A percentile compares a stretch with the other conserved stretches of the same genome.
Evolutionary conservation across 768 basidiomycete genomes (phyloP).

Genomic region (Leccinum uliginosum): DNA sequence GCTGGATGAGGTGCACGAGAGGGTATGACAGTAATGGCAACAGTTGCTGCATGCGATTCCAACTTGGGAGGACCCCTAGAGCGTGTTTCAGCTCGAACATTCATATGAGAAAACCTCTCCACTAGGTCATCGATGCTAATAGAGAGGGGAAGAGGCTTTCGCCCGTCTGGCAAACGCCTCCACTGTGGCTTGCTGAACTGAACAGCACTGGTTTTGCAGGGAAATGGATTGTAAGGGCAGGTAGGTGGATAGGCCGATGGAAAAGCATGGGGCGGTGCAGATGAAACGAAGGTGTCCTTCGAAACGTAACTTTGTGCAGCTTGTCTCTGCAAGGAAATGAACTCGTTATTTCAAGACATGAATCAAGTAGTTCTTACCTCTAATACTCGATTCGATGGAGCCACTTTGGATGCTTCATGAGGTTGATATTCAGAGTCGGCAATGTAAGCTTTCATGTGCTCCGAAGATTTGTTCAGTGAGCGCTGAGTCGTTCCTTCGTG

Average conservation of each 20-base stretch:
- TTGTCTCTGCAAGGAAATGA: background rate
- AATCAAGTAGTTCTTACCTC: background rate
- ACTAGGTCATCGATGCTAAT: conserved; percentile 5
- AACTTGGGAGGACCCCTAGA: background rate
- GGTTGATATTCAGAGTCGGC: background rate
- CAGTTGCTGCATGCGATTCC: conserved; percentile 11
- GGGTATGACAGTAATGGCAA: conserved; percentile 15
- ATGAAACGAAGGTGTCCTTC: background rate
- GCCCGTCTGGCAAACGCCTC: background rate
- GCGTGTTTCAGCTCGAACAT: conserved; percentile 8
- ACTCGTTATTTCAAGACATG: background rate
- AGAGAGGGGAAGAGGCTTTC: background rate
- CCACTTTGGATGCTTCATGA: accelerated
- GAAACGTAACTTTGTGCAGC: accelerated
- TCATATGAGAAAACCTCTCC: conserved; percentile 15
- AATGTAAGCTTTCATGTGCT: background rate
- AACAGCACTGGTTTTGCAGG: conserved; percentile 4
- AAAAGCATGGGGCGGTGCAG: conserved; percentile 15
- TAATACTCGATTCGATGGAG: background rate
- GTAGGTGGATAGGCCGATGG: conserved; percentile 12
- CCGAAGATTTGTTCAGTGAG: background rate
- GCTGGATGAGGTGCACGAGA: conserved; percentile 18
- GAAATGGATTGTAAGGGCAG: conserved; percentile 19
- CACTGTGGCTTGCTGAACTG: conserved; percentile 4
- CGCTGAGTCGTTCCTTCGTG: background rate